Evolutionary conservation across 805 yeast species (phyloP), one percentile per base, ranked within the genome.

Genomic region (Zygosaccharomyces pseudorouxii): DNA sequence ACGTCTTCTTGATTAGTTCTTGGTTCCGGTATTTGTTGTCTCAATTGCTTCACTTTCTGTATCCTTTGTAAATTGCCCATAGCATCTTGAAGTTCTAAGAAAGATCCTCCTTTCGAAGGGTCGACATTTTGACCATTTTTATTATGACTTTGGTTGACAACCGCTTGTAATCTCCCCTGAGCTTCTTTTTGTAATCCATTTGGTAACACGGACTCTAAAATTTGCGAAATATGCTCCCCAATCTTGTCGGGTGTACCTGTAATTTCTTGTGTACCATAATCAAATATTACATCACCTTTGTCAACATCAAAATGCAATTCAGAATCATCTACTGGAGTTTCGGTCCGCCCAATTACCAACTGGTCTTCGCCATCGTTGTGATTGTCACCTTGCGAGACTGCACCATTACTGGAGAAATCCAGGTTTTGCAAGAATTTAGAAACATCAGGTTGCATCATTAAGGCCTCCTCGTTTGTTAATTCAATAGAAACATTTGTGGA

Each of bases 241-340:
- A 63, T 54, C 16, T 57, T 60, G 35, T 58, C 57, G 11, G 63
- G 59, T 11, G 59, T 48, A 31, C 61, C 64, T 8, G 51, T 49
- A 16, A 60, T 48, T 18, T 55, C 59, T 37, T 59, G 59, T 3
- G 61, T 55, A 25, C 61, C 67, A 42, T 60, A 63, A 45, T 64
- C 69, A 46, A 64, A 64, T 23, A 64, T 56, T 31, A 63, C 56
- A 33, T 63, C 65, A 3, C 61, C 64, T 25, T 63, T 64, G n/a
- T 53, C 59, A 10, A 53, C 60, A 42, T 56, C 56, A 11, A 61
- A 46, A 40, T 58, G 61, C 10, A 63, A 40, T 42, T 59, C 64
- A 9, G 67, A 59, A 30, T 60, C 62, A 5, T 53, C 48, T 23
- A 55, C 47, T 29, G 54, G 3, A 50, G 43, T 9, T 36, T 41